Evolutionary conservation across 2,329 filamentous ascomycete species (phyloP).

Genomic region (Calonectria crousiana): DNA sequence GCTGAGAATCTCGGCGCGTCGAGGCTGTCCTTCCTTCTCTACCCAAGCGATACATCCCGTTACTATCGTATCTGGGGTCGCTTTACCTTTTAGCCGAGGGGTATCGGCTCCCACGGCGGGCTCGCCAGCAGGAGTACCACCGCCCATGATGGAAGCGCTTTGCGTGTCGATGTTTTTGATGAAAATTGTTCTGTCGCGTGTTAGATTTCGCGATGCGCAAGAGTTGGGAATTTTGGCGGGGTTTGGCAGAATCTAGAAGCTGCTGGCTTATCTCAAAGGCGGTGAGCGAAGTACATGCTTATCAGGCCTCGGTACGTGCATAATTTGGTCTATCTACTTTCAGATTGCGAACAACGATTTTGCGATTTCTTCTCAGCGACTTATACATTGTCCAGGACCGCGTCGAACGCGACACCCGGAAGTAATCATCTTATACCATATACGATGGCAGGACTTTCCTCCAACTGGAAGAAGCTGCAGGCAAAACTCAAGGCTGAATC

Average conservation of each 20-base stretch:
- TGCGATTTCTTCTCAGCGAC: slow-evolving; percentile 5
- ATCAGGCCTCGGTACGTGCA: slow-evolving; percentile 40
- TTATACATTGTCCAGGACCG: slow-evolving; percentile 10
- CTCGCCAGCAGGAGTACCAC: slow-evolving; percentile 62
- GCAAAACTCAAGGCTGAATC: slow-evolving; percentile 66
- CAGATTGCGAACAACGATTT: slow-evolving; percentile 8
- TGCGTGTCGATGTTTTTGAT: slow-evolving; percentile 37
- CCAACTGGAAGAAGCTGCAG: slow-evolving; percentile 86
- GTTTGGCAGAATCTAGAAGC: slow-evolving; percentile 43
- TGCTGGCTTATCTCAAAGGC: slow-evolving; percentile 41
- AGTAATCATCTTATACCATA: background rate
- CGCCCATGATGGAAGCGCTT: slow-evolving; percentile 63
- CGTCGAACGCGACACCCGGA: background rate
- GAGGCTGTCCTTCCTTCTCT: slow-evolving; percentile 80
- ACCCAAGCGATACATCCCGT: slow-evolving; percentile 73
- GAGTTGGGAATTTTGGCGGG: slow-evolving; percentile 38
- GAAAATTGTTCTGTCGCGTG: slow-evolving; percentile 33
- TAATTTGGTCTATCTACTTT: slow-evolving; percentile 34
- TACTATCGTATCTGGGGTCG: slow-evolving; percentile 83
- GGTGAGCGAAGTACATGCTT: slow-evolving; percentile 37
- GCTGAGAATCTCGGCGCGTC: slow-evolving; percentile 96
- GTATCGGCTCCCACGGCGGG: slow-evolving; percentile 68
- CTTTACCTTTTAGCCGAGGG: slow-evolving; percentile 79
- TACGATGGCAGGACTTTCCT: slow-evolving; percentile 64
- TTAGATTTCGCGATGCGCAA: slow-evolving; percentile 22